Conservation (phyloP, 176 grass and related monocot species). For the Phoenix dactylifera region DNA sequence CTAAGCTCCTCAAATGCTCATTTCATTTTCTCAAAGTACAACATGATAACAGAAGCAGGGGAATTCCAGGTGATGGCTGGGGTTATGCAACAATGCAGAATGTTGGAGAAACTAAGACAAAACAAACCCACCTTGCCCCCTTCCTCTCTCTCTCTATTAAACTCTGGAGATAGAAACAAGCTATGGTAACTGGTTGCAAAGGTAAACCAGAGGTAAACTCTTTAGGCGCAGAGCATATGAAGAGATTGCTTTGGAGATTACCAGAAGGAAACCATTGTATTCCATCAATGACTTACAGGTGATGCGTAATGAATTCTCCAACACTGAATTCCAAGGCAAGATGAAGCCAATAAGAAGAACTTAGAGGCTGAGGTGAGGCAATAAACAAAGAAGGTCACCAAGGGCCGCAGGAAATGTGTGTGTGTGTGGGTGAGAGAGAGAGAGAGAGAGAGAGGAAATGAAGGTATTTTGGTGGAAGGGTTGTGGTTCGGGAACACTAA, state of each 20-base stretch:
- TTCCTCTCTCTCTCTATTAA: not conserved
- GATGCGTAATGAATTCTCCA: not conserved
- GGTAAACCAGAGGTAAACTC: not conserved
- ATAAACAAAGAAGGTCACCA: not conserved
- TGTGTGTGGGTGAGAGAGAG: too few relatives aligned
- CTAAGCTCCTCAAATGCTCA: not conserved
- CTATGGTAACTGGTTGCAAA: not conserved
- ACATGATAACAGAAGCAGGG: not conserved
- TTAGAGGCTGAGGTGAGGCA: not conserved
- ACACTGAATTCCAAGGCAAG: constrained; percentile 1
- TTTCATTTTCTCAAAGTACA: not conserved
- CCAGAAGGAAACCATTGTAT: not conserved
- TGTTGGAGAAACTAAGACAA: constrained; percentile 1
- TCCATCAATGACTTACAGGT: not conserved
- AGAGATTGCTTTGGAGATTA: too few relatives aligned
- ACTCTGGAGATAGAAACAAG: not conserved
- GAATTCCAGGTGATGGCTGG: not conserved
- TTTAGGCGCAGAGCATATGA: not conserved
- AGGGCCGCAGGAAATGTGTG: not conserved
- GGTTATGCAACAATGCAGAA: constrained; percentile 3
- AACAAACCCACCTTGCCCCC: constrained; percentile 3
- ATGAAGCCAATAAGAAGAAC: not conserved
- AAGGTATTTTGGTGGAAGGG: not conserved
- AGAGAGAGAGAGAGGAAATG: not conserved
- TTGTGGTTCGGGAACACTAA: not conserved